Conservation (phyloP, 1,139 yeast species). For the Zygosaccharomyces sapae region DNA sequence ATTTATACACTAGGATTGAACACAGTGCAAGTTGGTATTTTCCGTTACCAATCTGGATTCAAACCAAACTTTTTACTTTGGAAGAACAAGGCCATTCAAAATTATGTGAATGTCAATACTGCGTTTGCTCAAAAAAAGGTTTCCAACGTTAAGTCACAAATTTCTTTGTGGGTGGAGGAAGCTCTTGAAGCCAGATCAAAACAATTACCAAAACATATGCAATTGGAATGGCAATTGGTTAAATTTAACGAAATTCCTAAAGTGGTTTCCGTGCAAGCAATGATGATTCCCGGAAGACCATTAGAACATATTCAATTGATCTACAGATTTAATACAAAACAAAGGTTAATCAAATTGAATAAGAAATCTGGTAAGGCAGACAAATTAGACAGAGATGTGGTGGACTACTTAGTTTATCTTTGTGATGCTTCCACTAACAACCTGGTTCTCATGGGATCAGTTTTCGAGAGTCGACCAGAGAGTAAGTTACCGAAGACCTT, state of each 20-base stretch:
- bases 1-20: conserved; percentile 55
- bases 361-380: conserved; percentile 45
- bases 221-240: conserved; percentile 71
- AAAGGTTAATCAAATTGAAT: conserved; percentile 54
- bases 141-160: conserved; percentile 42
- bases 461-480: conserved; percentile 58
- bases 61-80: conserved; percentile 64
- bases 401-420: conserved; percentile 72
- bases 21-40: conserved; percentile 60
- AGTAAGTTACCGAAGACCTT: conserved; percentile 39
- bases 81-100: conserved; percentile 70
- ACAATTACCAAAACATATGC: conserved; percentile 55
- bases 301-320: conserved; percentile 67
- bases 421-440: conserved; percentile 69
- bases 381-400: conserved; percentile 53
- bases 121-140: conserved; percentile 57
- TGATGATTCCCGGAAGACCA: conserved; percentile 56
- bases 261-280: conserved; percentile 64
- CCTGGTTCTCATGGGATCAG: conserved; percentile 68
- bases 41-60: conserved; percentile 58
- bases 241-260: conserved; percentile 70
- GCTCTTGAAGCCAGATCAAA: conserved; percentile 49
- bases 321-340: conserved; percentile 72
- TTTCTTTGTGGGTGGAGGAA: conserved; percentile 60
- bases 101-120: conserved; percentile 60